phyloP scores from a whole-genome alignment of 2,329 filamentous ascomycete genomes.

The Colletotrichum costaricense region DNA sequence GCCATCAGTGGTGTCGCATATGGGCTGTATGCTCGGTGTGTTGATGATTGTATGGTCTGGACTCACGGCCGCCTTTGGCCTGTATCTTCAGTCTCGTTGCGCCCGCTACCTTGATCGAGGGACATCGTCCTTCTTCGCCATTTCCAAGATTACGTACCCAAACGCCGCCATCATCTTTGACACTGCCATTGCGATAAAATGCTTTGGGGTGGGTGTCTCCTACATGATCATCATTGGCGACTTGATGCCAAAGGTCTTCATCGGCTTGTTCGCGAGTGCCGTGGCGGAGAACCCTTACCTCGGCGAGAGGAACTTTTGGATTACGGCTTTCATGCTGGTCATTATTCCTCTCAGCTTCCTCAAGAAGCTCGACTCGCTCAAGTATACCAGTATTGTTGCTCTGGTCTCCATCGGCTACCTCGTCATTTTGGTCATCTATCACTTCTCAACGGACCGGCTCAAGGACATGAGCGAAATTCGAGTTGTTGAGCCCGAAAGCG shows the following conservation, averaged over 20 bases:
- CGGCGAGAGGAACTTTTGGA: slow-evolving; percentile 94
- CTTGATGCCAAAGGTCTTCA: slow-evolving; percentile 93
- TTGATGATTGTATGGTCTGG: slow-evolving; percentile 93
- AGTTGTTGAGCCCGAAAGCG: slow-evolving; percentile 81
- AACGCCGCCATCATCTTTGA: slow-evolving; percentile 97
- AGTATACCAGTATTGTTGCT: slow-evolving; percentile 95
- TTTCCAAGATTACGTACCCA: slow-evolving; percentile 96
- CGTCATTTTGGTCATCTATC: slow-evolving; percentile 91
- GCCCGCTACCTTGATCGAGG: slow-evolving; percentile 93
- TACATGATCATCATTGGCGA: slow-evolving; percentile 99
- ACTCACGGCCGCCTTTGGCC: slow-evolving; percentile 86
- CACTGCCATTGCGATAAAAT: slow-evolving; percentile 95
- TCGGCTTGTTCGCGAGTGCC: slow-evolving; percentile 77
- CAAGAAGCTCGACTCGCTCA: slow-evolving; percentile 90
- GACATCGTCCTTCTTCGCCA: slow-evolving; percentile 91
- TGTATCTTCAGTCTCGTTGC: slow-evolving; percentile 95
- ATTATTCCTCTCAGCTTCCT: slow-evolving; percentile 96
- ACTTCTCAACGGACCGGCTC: slow-evolving; percentile 85
- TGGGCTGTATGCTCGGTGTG: slow-evolving; percentile 88
- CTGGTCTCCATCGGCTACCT: slow-evolving; percentile 94
- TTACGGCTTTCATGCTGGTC: slow-evolving; percentile 96
- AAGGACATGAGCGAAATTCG: slow-evolving; percentile 80
- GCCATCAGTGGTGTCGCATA: slow-evolving; percentile 95
- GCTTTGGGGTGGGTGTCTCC: slow-evolving; percentile 95
- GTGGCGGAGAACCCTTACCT: slow-evolving; percentile 75